Percentiles rank a stretch among this genome's conserved stretches.
These are phyloP conservation scores for Monosporozyma aquatica DNA, from an alignment of 805 yeast genomes.

Conservation along the genomic window DNA sequence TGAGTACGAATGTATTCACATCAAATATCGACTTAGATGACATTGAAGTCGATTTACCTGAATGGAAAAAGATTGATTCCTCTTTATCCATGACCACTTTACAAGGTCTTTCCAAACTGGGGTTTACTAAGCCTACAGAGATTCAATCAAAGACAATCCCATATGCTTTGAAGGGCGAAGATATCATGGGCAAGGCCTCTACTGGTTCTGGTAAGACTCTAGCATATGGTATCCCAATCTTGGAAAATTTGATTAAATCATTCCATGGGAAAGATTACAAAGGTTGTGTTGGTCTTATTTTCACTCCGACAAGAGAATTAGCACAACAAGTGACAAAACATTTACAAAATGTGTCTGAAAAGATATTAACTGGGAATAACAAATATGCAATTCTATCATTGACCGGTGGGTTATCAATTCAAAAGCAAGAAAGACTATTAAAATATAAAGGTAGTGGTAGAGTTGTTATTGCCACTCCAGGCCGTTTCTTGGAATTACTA, in stretches of 20 bases:
- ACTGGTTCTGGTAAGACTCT: slow-evolving; percentile 97
- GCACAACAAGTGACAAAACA: slow-evolving; percentile 91
- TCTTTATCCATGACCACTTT: slow-evolving; percentile 47
- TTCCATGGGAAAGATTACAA: slow-evolving; percentile 11
- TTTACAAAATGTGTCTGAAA: slow-evolving; percentile 39
- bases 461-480: slow-evolving; percentile 90
- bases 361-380: slow-evolving; percentile 35
- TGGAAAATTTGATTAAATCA: slow-evolving; percentile 45
- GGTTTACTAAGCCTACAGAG: slow-evolving; percentile 67
- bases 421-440: slow-evolving; percentile 79
- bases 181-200: slow-evolving; percentile 90
- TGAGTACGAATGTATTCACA: slow-evolving; percentile 23
- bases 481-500: slow-evolving; percentile 75
- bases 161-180: slow-evolving; percentile 58
- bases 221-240: slow-evolving; percentile 88
- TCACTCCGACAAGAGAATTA: slow-evolving; percentile 93
- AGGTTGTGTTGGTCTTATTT: slow-evolving; percentile 64
- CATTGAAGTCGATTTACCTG: slow-evolving; percentile 42
- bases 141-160: slow-evolving; percentile 78
- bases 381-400: slow-evolving; percentile 59
- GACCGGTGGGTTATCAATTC: slow-evolving; percentile 93
- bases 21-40: slow-evolving; percentile 17
- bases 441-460: slow-evolving; percentile 56
- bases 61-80: slow-evolving; percentile 39
- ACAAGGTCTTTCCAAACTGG: slow-evolving; percentile 49